phyloP scores from a whole-genome alignment of 345 rosid genomes.

The Ricinus communis region DNA sequence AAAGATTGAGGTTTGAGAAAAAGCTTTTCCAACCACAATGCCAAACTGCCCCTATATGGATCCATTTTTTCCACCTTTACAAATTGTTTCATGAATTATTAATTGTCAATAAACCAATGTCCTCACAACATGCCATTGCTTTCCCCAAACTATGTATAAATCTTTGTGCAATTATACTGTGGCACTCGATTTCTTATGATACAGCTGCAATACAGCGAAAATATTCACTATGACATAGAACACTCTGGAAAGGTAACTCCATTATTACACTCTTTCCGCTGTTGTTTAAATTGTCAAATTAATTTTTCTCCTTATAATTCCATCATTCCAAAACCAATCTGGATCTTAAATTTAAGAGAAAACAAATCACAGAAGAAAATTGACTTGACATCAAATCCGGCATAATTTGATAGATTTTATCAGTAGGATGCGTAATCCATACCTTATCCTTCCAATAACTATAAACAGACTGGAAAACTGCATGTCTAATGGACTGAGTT shows the following conservation, averaged over 20 bases:
- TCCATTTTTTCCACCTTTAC: too few relatives aligned
- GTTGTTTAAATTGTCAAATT: neutral
- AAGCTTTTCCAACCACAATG: too few relatives aligned
- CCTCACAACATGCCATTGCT: neutral
- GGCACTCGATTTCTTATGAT: neutral
- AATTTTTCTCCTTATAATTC: neutral
- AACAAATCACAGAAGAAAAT: conserved; percentile 3
- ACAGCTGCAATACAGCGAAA: neutral
- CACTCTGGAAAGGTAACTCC: neutral
- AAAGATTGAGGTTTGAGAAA: too few relatives aligned
- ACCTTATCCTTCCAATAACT: conserved; percentile 97
- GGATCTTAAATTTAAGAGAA: neutral
- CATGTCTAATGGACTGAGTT: conserved; percentile 46
- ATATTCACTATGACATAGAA: neutral
- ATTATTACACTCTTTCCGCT: neutral
- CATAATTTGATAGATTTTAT: conserved; percentile 12
- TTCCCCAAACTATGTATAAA: neutral
- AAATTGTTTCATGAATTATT: neutral
- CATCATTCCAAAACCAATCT: neutral
- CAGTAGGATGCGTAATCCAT: conserved; percentile 2
- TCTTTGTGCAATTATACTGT: neutral
- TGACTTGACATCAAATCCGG: neutral
- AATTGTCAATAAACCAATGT: neutral
- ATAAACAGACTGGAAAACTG: conserved; percentile 69
- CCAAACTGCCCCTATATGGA: too few relatives aligned